These are phyloP conservation scores for Ophiostoma novo-ulmi DNA, from an alignment of 2,329 filamentous ascomycete species.

Conservation along the genomic window DNA sequence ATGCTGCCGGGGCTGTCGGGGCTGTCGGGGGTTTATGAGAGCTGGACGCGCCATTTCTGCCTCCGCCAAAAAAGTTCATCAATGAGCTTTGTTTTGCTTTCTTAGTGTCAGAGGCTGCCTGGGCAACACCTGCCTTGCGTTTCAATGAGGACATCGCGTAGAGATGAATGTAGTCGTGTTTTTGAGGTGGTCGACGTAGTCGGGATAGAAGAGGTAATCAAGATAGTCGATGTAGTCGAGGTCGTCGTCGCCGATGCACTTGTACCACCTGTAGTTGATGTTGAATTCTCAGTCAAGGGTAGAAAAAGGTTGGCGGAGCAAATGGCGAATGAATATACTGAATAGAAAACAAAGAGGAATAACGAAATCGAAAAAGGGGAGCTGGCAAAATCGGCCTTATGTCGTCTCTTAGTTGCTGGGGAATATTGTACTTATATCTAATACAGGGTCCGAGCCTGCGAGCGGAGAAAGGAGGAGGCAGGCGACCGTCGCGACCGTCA, in stretches of 20 bases:
- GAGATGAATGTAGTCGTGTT: neutral
- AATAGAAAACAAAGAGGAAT: neutral
- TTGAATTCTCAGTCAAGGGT: neutral
- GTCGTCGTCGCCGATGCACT: neutral
- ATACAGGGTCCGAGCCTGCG: slow-evolving; percentile 8
- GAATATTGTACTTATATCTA: neutral
- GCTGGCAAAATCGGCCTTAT: neutral
- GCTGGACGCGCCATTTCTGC: neutral
- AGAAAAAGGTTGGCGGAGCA: neutral
- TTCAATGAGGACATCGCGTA: neutral
- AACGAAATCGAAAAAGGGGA: slow-evolving; percentile 5
- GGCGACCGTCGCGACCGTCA: neutral
- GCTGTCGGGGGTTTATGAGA: slow-evolving; percentile 32
- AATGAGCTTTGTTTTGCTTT: slow-evolving; percentile 76
- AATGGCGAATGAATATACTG: neutral
- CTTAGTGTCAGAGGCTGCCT: slow-evolving; percentile 50
- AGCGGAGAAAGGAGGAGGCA: neutral
- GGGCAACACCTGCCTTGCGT: slow-evolving; percentile 55
- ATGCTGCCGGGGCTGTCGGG: neutral
- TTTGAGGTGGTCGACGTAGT: neutral
- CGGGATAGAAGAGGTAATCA: no score
- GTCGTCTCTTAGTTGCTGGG: neutral
- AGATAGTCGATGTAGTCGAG: neutral
- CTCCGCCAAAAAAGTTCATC: slow-evolving; percentile 76
- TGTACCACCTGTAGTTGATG: neutral